phyloP scores from a whole-genome alignment of 352 stramenopile genomes.

The Plasmopara muralis region DNA sequence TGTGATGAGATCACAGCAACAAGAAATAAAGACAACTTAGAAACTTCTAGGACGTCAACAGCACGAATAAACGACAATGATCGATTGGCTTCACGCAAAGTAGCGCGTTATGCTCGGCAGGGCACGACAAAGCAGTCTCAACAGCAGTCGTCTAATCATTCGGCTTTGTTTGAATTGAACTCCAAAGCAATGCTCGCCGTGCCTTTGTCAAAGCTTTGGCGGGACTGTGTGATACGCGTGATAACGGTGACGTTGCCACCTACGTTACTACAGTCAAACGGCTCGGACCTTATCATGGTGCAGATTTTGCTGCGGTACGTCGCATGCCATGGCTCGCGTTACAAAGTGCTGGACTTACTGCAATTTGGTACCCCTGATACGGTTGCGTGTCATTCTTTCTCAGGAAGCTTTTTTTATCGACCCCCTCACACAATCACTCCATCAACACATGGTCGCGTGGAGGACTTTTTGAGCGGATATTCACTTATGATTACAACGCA shows the following conservation, averaged over 20 bases:
- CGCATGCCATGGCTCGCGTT: slow-evolving; percentile 71
- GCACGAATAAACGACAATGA: slow-evolving; percentile 3
- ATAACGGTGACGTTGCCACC: slow-evolving; percentile 48
- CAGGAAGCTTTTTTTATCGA: slow-evolving; percentile 76
- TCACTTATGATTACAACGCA: slow-evolving; percentile 77
- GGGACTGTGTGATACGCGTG: slow-evolving; percentile 47
- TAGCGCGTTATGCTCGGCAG: slow-evolving; percentile 15
- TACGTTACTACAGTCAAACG: slow-evolving; percentile 62
- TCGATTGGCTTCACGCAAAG: slow-evolving; percentile 6
- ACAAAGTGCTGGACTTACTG: slow-evolving; percentile 77
- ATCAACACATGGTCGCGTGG: slow-evolving; percentile 17
- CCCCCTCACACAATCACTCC: slow-evolving; percentile 19
- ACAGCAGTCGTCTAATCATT: slow-evolving; percentile 6
- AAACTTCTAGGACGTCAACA: slow-evolving; percentile 2
- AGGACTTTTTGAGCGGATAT: slow-evolving; percentile 37
- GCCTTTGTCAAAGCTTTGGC: slow-evolving; percentile 18
- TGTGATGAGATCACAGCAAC: slow-evolving; percentile 2
- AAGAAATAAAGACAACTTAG: slow-evolving; percentile 6
- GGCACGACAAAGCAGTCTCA: slow-evolving; percentile 10
- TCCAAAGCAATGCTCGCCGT: slow-evolving; percentile 8
- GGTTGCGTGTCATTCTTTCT: slow-evolving; percentile 67
- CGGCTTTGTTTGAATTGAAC: background rate
- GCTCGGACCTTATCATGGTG: slow-evolving; percentile 57
- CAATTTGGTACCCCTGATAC: slow-evolving; percentile 81
- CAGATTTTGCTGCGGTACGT: slow-evolving; percentile 82